phyloP scores from a whole-genome alignment of 2,329 filamentous ascomycete genomes.

The Colletotrichum somersetense region DNA sequence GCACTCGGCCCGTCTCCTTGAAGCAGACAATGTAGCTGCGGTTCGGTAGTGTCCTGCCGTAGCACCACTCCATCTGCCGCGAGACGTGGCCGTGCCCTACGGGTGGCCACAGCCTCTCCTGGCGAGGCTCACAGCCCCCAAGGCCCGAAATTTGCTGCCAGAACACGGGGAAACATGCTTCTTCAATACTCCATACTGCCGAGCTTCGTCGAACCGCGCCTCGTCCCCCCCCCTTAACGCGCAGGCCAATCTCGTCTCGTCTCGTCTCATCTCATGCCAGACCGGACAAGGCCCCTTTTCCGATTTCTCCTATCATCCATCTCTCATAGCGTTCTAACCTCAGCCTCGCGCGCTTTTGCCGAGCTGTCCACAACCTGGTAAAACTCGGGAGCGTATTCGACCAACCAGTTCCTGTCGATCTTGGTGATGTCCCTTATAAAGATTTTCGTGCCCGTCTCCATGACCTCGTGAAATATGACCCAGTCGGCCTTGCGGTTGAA shows the following conservation, averaged over 20 bases:
- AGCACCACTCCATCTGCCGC: constrained; percentile 18
- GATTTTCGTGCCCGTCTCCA: constrained; percentile 89
- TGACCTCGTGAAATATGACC: constrained; percentile 94
- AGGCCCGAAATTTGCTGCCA: not conserved
- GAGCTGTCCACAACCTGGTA: constrained; percentile 69
- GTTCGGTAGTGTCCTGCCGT: constrained; percentile 8
- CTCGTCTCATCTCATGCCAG: constrained; percentile 15
- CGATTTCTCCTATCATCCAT: not conserved
- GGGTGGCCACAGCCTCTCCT: not conserved
- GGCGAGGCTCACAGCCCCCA: not conserved
- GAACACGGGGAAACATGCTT: constrained; percentile 17
- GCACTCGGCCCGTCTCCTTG: constrained; percentile 25
- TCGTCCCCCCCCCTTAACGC: not conserved
- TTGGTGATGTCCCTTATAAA: constrained; percentile 94
- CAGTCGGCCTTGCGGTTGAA: constrained; percentile 97
- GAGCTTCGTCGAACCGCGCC: not conserved
- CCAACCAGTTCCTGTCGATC: constrained; percentile 91
- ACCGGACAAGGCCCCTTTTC: not conserved
- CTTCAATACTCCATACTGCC: constrained; percentile 3
- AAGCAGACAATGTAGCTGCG: not conserved
- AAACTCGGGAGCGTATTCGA: constrained; percentile 89
- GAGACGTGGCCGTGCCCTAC: constrained; percentile 2
- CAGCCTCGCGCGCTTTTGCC: constrained; percentile 44
- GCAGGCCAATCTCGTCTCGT: constrained; percentile 22
- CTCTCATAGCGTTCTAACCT: constrained; percentile 23